Conservation (phyloP, 2,329 filamentous ascomycete species). For the Trichoderma gracile region DNA sequence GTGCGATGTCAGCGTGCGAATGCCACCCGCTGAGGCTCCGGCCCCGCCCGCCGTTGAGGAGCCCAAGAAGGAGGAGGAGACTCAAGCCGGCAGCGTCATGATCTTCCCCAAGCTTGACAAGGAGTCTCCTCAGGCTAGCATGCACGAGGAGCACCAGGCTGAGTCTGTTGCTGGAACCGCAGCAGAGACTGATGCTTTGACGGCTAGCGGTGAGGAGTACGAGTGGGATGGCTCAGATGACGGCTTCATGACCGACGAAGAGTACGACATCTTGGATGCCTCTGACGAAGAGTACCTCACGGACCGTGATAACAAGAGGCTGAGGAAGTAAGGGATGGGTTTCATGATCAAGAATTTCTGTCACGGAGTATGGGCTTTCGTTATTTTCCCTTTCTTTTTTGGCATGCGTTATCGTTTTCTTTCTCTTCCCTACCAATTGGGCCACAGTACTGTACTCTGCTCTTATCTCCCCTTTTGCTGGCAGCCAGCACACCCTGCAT, state of each 20-base stretch:
- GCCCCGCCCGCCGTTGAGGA: constrained; percentile 32
- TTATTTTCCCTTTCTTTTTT: neutral
- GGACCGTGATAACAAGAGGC: constrained; percentile 50
- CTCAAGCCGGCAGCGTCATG: constrained; percentile 65
- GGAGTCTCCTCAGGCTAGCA: constrained; percentile 80
- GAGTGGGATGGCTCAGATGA: constrained; percentile 66
- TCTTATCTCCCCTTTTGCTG: constrained; percentile 4
- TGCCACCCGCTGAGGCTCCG: constrained; percentile 33
- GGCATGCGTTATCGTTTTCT: constrained; percentile 16
- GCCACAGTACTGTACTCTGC: constrained; percentile 21
- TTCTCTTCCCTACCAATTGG: constrained; percentile 9
- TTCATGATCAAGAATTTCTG: constrained; percentile 5
- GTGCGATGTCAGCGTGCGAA: constrained; percentile 81
- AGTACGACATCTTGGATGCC: constrained; percentile 95
- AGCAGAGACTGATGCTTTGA: constrained; percentile 31
- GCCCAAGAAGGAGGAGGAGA: constrained; percentile 39
- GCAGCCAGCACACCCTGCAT: neutral
- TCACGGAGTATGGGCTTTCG: constrained; percentile 16
- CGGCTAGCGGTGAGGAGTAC: constrained; percentile 55
- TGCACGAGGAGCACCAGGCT: constrained; percentile 65
- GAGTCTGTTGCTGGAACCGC: constrained; percentile 11
- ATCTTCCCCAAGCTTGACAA: constrained; percentile 96
- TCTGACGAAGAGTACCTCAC: constrained; percentile 81
- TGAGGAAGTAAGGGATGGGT: constrained; percentile 39
- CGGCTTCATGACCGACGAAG: constrained; percentile 92